A percentile compares a stretch with the other conserved stretches of the same genome.
These are phyloP conservation scores for Strobilomyces dryophilus DNA, from an alignment of 768 basidiomycete genomes.

Conservation along the genomic window DNA sequence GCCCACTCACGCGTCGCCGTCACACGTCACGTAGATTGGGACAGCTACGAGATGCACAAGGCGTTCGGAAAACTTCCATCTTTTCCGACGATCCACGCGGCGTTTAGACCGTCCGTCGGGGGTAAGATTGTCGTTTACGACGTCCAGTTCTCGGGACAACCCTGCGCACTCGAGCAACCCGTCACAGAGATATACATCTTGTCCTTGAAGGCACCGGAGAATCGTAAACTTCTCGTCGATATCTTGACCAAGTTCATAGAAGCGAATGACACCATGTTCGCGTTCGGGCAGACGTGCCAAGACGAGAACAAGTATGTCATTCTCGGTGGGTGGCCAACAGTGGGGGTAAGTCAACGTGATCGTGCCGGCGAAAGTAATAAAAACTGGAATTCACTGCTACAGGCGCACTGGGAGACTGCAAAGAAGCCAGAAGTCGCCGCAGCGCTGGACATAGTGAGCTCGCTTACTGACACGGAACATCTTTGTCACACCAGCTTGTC, in stretches of 20 bases:
- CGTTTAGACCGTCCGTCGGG: neutral
- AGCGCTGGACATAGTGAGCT: conserved; percentile 4
- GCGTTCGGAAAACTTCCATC: neutral
- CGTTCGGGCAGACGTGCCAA: conserved; percentile 19
- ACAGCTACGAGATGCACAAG: neutral
- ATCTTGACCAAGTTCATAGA: conserved; percentile 13
- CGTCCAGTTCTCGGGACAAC: conserved; percentile 15
- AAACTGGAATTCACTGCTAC: neutral
- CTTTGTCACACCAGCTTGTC: conserved; percentile 10
- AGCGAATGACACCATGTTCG: conserved; percentile 4
- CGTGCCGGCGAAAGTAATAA: no score
- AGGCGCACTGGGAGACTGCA: conserved; percentile 15
- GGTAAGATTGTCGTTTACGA: conserved; percentile 15
- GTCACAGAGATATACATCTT: conserved; percentile 21
- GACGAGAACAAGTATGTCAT: conserved; percentile 19
- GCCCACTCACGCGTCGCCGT: neutral
- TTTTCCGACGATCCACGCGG: neutral
- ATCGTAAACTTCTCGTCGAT: conserved; percentile 14
- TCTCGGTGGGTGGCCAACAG: conserved; percentile 18
- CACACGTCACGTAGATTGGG: neutral
- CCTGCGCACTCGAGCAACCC: conserved; percentile 17
- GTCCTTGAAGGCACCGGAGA: conserved; percentile 20
- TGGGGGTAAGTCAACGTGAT: no score
- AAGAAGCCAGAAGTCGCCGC: conserved; percentile 7
- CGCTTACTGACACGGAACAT: conserved; percentile 15